These are phyloP conservation scores for Pyrenula aspistea DNA, from an alignment of 495 filamentous ascomycete genomes.

Conservation along the genomic window DNA sequence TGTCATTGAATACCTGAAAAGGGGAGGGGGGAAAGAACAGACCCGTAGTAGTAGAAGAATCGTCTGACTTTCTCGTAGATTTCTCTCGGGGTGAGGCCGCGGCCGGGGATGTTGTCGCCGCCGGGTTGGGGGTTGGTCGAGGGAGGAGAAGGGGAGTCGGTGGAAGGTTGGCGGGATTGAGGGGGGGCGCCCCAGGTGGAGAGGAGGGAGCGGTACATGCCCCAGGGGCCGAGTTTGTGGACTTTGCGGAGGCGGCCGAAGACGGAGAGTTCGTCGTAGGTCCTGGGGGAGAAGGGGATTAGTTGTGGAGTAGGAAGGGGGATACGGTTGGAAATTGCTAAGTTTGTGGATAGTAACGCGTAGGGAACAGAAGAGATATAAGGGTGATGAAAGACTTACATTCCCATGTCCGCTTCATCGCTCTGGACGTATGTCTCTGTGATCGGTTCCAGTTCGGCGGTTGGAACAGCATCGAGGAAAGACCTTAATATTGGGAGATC, in stretches of 20 bases:
- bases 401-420: conserved; percentile 69
- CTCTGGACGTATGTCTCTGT: conserved; percentile 37
- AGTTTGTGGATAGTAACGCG: too few species aligned
- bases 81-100: conserved; percentile 17
- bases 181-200: conserved; percentile 51
- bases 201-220: conserved; percentile 56
- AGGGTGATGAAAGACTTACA: conserved; percentile 10
- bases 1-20: too few species aligned
- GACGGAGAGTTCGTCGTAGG: conserved; percentile 40
- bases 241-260: conserved; percentile 61
- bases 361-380: not conserved
- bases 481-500: conserved; percentile 57
- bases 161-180: conserved; percentile 8
- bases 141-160: conserved; percentile 19
- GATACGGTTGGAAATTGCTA: too few species aligned
- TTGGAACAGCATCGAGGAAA: conserved; percentile 67
- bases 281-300: conserved; percentile 19
- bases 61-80: conserved; percentile 51
- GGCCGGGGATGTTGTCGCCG: not conserved
- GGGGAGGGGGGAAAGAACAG: too few species aligned
- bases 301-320: not conserved
- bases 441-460: conserved; percentile 76
- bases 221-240: conserved; percentile 60
- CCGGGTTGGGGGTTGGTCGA: not conserved
- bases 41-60: conserved; percentile 54